Conservation (phyloP, 805 yeast species). For the Hanseniaspora pseudoguilliermondii region DNA sequence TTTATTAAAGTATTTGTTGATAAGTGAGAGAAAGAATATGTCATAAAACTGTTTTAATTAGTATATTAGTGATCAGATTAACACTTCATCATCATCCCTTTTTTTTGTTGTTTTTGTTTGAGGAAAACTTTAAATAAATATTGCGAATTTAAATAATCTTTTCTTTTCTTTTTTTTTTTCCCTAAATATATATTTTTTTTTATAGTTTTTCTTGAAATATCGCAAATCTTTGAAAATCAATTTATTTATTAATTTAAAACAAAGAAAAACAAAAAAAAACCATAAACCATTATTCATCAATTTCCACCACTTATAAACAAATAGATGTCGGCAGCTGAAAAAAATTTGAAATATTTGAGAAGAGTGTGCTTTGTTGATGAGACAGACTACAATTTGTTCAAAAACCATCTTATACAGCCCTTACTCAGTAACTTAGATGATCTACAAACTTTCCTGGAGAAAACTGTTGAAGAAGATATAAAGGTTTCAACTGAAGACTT, state of each 20-base stretch:
- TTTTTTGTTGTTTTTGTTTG: neutral
- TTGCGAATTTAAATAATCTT: neutral
- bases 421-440: neutral
- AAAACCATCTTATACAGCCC: slow-evolving; percentile 2
- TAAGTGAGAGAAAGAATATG: neutral
- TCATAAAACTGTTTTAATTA: no score
- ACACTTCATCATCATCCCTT: neutral
- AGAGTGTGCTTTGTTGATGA: neutral
- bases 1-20: no score
- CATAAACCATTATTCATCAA: neutral
- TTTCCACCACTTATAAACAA: neutral
- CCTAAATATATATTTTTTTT: neutral
- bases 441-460: neutral
- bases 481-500: neutral
- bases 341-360: slow-evolving; percentile 1
- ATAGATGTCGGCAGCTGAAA: neutral
- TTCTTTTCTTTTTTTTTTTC: neutral
- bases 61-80: neutral
- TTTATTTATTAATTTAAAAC: no score
- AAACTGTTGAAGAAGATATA: neutral
- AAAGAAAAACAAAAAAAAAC: neutral
- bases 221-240: no score
- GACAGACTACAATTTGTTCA: neutral
- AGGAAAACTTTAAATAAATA: no score
- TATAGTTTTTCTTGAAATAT: no score